Conservation (phyloP, 768 basidiomycete genomes). For the Postia placenta region DNA sequence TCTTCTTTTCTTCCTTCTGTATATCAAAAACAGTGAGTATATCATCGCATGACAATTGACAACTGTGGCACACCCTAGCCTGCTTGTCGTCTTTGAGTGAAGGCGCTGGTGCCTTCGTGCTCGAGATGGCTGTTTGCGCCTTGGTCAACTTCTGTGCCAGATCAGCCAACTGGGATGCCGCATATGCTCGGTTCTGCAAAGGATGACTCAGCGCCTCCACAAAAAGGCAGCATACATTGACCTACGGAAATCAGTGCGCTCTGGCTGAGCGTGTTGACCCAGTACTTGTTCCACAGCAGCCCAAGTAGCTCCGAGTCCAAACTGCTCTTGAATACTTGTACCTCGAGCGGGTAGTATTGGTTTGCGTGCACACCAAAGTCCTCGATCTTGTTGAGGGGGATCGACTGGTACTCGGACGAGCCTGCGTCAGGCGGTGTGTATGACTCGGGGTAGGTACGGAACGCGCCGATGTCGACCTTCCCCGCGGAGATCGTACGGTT, state of each 20-base stretch:
- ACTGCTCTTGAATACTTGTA: constrained; percentile 91
- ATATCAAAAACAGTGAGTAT: constrained; percentile 1
- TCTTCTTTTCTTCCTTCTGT: constrained; percentile 65
- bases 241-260: constrained; percentile 87
- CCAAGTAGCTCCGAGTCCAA: constrained; percentile 85
- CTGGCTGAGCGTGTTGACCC: constrained; percentile 95
- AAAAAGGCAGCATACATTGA: background rate
- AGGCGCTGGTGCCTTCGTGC: constrained; percentile 54
- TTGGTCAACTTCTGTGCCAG: constrained; percentile 84
- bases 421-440: constrained; percentile 74
- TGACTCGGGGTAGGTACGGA: constrained; percentile 94
- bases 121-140: constrained; percentile 51
- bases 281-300: constrained; percentile 98
- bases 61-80: constrained; percentile 38
- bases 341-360: constrained; percentile 91
- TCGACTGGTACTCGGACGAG: constrained; percentile 88
- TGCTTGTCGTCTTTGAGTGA: constrained; percentile 42
- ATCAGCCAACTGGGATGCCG: constrained; percentile 86
- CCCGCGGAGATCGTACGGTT: constrained; percentile 98
- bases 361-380: constrained; percentile 99
- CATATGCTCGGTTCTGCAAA: constrained; percentile 87
- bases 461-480: constrained; percentile 98
- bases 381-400: constrained; percentile 95
- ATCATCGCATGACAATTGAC: background rate
- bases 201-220: background rate